Percentiles rank a stretch among this genome's conserved stretches.
These are phyloP conservation scores for Polyplosphaeria fusca DNA, from an alignment of 495 filamentous ascomycete species.

Conservation along the genomic window DNA sequence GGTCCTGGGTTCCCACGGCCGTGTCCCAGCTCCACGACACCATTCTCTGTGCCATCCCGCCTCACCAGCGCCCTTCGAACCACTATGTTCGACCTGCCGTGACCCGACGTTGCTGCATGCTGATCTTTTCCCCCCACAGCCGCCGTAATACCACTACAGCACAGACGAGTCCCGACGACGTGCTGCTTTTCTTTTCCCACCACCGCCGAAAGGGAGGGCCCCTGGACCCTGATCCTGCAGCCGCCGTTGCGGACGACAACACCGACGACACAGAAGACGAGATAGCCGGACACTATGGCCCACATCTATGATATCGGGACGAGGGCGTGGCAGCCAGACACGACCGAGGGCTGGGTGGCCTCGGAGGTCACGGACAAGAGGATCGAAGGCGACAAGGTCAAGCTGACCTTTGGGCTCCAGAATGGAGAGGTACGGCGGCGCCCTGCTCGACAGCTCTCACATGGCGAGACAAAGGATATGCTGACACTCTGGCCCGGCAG, in stretches of 20 bases:
- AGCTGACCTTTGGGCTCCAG: constrained; percentile 77
- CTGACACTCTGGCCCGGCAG: constrained; percentile 44
- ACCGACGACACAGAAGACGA: not conserved
- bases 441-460: not conserved
- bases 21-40: too few relatives aligned
- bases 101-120: constrained; percentile 4
- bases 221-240: not conserved
- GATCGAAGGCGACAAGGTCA: constrained; percentile 79
- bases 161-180: constrained; percentile 3
- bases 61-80: too few relatives aligned
- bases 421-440: constrained; percentile 76
- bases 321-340: constrained; percentile 95
- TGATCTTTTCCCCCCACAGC: not conserved
- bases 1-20: too few relatives aligned
- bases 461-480: too few relatives aligned
- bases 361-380: constrained; percentile 90
- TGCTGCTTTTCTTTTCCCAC: constrained; percentile 9
- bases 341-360: constrained; percentile 92
- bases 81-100: too few relatives aligned
- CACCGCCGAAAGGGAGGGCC: constrained; percentile 13
- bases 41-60: too few relatives aligned
- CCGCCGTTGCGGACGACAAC: constrained; percentile 11
- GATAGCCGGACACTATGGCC: constrained; percentile 60
- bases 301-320: constrained; percentile 97
- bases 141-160: not conserved